Evolutionary conservation across 164 flowering plant genomes (phyloP), one percentile per base, ranked within the genome.

Genomic region (Piper betle): DNA sequence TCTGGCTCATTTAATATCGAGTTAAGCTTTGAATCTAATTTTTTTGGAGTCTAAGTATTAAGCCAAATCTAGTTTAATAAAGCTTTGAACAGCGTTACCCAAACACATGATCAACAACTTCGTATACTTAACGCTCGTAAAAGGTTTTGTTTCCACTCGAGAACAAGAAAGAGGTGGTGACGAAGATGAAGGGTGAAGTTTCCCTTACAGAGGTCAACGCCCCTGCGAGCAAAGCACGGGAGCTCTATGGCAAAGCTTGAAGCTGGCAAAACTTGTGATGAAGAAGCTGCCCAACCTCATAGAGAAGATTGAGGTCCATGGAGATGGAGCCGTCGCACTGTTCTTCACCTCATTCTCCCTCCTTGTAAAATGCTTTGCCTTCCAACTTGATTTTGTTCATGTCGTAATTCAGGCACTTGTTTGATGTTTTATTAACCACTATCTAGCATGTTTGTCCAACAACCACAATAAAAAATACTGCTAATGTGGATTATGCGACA

Each of bases 261-360:
- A 59, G 62, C 62, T 59, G 46, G 62, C 18, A 4, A 37, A 37
- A 6, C 62, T 39, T 17, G 33, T 59, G 19, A 10, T 42, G 9
- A 16, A 39, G 62, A 33, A 20, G 20, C 52, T 59, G 5, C 62
- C 48, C 46, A 40, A 59, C 25, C 8, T 59, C 8, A 12, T 38
- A 15, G 46, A 59, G 40, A 41, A 39, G 17, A 37, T 41, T 0
- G 46, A 59, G 19, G 16, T 38, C 16, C 43, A 59, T 13, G 61
- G 61, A 13, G 42, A 38, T 17, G 61, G 61, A 18, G 61, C 16
- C 8, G 61, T 38, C 19, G 61, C n/a, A 59, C 61, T 9, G 48
- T 59, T 40, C 6, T 59, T 19, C 13, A 33, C 61, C 42, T 59
- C 61, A 11, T 5, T 10, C 37, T 59, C 42, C 61, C 46, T n/a